Conservation (phyloP, 352 stramenopile genomes). For the Blastocystis sp. region DNA sequence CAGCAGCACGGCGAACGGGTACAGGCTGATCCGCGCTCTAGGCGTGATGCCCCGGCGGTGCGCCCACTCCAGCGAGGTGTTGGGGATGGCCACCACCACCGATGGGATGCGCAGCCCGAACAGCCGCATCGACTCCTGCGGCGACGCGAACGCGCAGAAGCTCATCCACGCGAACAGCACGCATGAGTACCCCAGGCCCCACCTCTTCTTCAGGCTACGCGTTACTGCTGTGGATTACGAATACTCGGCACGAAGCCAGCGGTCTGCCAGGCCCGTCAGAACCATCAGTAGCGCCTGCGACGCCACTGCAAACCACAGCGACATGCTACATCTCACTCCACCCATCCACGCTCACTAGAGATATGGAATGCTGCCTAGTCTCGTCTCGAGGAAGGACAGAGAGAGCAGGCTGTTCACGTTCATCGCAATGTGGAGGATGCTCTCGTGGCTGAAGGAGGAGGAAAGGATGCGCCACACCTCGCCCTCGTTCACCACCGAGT, state of each 20-base stretch:
- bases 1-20: conserved; percentile 53
- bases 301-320: not conserved
- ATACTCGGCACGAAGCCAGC: not conserved
- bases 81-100: not conserved
- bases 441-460: conserved; percentile 52
- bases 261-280: not conserved
- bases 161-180: conserved; percentile 64
- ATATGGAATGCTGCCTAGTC: conserved; percentile 32
- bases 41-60: not conserved
- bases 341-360: not conserved
- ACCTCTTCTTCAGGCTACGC: conserved; percentile 14
- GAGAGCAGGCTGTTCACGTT: conserved; percentile 50
- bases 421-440: conserved; percentile 52
- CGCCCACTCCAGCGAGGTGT: not conserved
- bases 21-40: conserved; percentile 44
- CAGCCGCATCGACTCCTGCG: not conserved
- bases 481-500: conserved; percentile 21
- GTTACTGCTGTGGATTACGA: not conserved
- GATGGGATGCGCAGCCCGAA: conserved; percentile 52
- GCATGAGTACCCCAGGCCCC: conserved; percentile 48
- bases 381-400: conserved; percentile 21
- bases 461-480: conserved; percentile 62
- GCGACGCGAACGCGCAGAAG: not conserved
- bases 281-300: conserved; percentile 1
- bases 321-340: not conserved